Evolutionary conservation across 768 basidiomycete genomes (phyloP).

Genomic region (Hebeloma cylindrosporum): DNA sequence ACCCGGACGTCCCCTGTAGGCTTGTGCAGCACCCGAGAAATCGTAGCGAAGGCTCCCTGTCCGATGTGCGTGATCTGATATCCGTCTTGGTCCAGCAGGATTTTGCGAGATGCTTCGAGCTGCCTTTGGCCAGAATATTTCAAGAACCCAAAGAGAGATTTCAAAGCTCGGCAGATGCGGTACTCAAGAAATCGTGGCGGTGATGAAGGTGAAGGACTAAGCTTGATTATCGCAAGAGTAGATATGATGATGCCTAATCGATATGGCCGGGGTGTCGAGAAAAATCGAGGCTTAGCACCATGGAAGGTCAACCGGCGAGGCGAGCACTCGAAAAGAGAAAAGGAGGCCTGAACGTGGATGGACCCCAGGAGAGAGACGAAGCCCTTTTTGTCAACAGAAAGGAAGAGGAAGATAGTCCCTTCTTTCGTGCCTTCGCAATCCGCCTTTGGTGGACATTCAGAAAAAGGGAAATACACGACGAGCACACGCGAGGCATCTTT

Average conservation of each 20-base stretch:
- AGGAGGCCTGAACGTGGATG: constrained; percentile 1
- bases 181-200: constrained; percentile 4
- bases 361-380: constrained; percentile 5
- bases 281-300: background rate
- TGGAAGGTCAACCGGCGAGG: constrained; percentile 3
- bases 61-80: constrained; percentile 27
- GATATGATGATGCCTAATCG: background rate
- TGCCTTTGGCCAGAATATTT: constrained; percentile 18
- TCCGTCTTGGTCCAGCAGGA: constrained; percentile 23
- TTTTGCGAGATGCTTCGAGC: constrained; percentile 16
- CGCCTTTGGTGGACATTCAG: background rate
- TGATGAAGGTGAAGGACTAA: background rate
- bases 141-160: constrained; percentile 20
- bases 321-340: background rate
- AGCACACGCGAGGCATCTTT: constrained; percentile 1
- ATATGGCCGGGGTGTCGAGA: background rate
- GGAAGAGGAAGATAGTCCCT: background rate
- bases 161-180: background rate
- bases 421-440: background rate
- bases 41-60: constrained; percentile 25
- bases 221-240: background rate
- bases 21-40: constrained; percentile 24
- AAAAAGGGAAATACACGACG: constrained; percentile 2
- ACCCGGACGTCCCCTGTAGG: constrained; percentile 23
- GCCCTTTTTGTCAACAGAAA: constrained; percentile 8